Evolutionary conservation across 805 yeast genomes (phyloP), one percentile per base, ranked within the genome.

Genomic region (Vanderwaltozyma verrucispora): DNA sequence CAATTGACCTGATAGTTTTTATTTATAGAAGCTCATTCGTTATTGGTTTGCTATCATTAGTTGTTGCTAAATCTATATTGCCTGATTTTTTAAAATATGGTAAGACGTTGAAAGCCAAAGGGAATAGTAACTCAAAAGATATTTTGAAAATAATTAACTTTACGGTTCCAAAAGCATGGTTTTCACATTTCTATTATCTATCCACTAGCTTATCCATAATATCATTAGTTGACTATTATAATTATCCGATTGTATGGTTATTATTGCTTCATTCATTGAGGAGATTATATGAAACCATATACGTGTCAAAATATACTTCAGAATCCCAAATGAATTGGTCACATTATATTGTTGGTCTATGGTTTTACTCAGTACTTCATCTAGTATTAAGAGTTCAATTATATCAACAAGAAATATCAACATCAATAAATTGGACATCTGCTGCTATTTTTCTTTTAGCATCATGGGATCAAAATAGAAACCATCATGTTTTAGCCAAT

Each of bases 271-370:
- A 82, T 48, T 71, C 78, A 1, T 14, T 60, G 2, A 60, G 87
- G 49, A 60, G 92, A 42, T 42, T 66, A 2, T 61, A 63, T 33
- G 92, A 82, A 52, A 72, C 81, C 30, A 40, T 62, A 2, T 62
- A 47, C 35, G 64, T 81, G 16, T 64, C 71, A 28, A 71, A 64
- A 27, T 75, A 69, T 51, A 63, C 70, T 3, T 31, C 53, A 2
- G 49, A 50, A 1, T 67, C 86, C 2, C 67, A 67, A 41, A 81
- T 82, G 64, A 78, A 80, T 49, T 48, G 80, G 27, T 63, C 74
- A 1, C 92, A 82, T 56, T 82, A 80, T 48, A 35, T 75, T 1
- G 79, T 72, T 4, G 94, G 92, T 0, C 25, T 79, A 4, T 63
- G 67, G 47, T 80, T 75, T 49, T 82, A 82, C 45, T 38, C 71